phyloP scores from a whole-genome alignment of 1,284 basidiomycete species.

The Sporisorium reilianum region DNA sequence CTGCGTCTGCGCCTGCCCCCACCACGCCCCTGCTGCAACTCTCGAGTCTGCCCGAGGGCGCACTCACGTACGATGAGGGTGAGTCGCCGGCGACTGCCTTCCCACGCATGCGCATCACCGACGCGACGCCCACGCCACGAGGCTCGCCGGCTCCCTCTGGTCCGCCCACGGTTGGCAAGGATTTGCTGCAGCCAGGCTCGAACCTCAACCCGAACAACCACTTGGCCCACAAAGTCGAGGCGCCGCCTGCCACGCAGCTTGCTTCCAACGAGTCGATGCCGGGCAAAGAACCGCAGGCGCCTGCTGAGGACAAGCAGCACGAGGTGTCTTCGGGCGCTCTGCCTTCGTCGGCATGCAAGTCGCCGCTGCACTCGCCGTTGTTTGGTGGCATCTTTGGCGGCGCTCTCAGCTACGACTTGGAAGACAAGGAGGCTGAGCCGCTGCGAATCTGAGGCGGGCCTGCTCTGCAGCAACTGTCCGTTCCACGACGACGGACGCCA shows the following conservation, averaged over 20 bases:
- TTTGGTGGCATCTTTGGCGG: slow-evolving; percentile 62
- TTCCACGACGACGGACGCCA: slow-evolving; percentile 1
- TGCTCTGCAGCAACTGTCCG: neutral
- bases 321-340: slow-evolving; percentile 28
- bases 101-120: slow-evolving; percentile 60
- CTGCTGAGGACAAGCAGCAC: slow-evolving; percentile 15
- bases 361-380: slow-evolving; percentile 58
- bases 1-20: slow-evolving; percentile 35
- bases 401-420: slow-evolving; percentile 54
- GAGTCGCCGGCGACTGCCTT: slow-evolving; percentile 58
- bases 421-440: slow-evolving; percentile 51
- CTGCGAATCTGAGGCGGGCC: slow-evolving; percentile 28
- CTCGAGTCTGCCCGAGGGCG: slow-evolving; percentile 26
- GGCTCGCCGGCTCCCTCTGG: slow-evolving; percentile 51
- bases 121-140: slow-evolving; percentile 57
- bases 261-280: slow-evolving; percentile 3
- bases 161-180: slow-evolving; percentile 28
- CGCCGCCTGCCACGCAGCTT: neutral
- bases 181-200: slow-evolving; percentile 30
- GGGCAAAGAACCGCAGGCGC: neutral
- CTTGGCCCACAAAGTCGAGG: neutral
- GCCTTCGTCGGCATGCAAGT: slow-evolving; percentile 58
- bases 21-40: slow-evolving; percentile 37
- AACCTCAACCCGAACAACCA: slow-evolving; percentile 26
- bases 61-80: slow-evolving; percentile 23